Evolutionary conservation across 2,329 filamentous ascomycete species (phyloP).

Genomic region (Fusarium graminum): DNA sequence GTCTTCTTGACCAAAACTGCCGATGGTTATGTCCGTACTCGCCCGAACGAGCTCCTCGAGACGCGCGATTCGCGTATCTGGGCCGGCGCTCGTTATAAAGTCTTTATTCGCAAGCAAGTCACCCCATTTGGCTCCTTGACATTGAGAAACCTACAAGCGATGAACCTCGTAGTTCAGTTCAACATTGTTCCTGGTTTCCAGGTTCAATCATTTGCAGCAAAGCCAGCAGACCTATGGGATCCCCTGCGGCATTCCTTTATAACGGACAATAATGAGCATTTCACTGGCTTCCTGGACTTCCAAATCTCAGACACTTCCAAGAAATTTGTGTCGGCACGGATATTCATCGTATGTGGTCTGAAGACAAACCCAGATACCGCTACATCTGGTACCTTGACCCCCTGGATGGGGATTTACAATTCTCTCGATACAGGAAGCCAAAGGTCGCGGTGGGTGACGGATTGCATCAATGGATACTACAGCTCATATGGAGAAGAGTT

Average conservation of each 20-base stretch:
- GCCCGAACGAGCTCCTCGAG: not conserved
- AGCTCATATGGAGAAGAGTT: conserved; percentile 4
- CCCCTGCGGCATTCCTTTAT: not conserved
- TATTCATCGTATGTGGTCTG: not conserved
- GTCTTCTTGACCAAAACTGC: conserved; percentile 5
- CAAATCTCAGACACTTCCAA: not conserved
- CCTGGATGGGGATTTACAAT: not conserved
- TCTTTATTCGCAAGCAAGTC: conserved; percentile 9
- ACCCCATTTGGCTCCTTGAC: not conserved
- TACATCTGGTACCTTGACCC: not conserved
- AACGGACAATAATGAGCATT: not conserved
- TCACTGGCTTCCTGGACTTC: conserved; percentile 10
- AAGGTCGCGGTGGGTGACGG: not conserved
- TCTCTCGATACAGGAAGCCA: fast-evolving
- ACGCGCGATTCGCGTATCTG: not conserved
- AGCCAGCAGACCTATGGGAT: conserved; percentile 17
- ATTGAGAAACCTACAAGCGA: not conserved
- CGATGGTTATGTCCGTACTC: conserved; percentile 7
- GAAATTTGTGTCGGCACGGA: not conserved
- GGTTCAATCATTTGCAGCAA: not conserved
- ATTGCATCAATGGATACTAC: not conserved
- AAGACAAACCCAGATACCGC: not conserved
- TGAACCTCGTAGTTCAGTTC: not conserved
- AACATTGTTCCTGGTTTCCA: not conserved
- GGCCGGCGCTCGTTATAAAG: not conserved